phyloP scores from a whole-genome alignment of 768 basidiomycete species.

The Russula ochroleuca region DNA sequence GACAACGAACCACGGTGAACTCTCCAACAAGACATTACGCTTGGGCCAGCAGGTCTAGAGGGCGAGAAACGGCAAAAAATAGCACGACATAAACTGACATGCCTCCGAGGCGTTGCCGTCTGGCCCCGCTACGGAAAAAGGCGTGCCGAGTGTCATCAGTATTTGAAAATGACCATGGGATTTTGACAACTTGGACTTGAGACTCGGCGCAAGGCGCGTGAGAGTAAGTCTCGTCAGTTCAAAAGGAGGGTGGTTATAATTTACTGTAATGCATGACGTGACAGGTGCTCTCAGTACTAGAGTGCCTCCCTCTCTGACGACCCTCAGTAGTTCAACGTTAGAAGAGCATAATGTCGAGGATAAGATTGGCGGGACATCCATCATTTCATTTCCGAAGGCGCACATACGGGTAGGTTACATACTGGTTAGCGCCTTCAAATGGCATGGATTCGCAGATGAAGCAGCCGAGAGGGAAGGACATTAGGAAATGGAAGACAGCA shows the following conservation, averaged over 20 bases:
- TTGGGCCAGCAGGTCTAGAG: not conserved
- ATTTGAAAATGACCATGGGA: not conserved
- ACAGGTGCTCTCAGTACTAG: too few species aligned
- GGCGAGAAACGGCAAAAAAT: not conserved
- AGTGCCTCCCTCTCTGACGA: too few species aligned
- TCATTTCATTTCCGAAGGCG: not conserved
- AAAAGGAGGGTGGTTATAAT: too few species aligned
- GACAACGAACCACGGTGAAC: constrained; percentile 2
- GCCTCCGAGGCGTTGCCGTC: not conserved
- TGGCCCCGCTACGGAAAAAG: not conserved
- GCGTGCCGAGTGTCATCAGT: not conserved
- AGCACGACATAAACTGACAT: not conserved
- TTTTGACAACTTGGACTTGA: too few species aligned
- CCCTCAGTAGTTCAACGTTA: too few species aligned
- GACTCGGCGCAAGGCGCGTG: too few species aligned
- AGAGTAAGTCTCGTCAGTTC: too few species aligned
- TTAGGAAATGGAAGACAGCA: not conserved
- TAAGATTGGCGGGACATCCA: not conserved
- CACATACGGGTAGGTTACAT: not conserved
- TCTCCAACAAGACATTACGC: constrained; percentile 1
- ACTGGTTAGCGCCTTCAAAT: not conserved
- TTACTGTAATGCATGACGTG: too few species aligned
- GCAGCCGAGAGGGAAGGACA: not conserved
- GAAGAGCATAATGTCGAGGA: not conserved
- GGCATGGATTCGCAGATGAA: not conserved